Evolutionary conservation across 306 rosid species (phyloP).

Genomic region (Cicer yamashitae): DNA sequence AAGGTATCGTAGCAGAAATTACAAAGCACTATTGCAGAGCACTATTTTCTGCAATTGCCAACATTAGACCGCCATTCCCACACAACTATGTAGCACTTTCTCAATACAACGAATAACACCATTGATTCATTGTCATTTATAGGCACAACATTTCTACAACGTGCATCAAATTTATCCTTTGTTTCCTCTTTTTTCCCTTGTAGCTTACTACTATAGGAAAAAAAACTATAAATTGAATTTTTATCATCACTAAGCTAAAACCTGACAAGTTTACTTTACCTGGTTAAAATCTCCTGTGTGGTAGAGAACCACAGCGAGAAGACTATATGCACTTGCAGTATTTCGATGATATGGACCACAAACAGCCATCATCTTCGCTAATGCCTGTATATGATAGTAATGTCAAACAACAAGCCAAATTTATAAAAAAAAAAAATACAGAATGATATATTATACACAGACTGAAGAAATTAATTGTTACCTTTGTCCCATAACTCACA

Average conservation of each 20-base stretch:
- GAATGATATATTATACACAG: slow-evolving; percentile 12
- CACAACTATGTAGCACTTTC: not conserved
- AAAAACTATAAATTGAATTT: not conserved
- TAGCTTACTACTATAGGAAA: not conserved
- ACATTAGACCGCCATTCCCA: not conserved
- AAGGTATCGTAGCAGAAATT: not conserved
- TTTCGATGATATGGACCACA: slow-evolving; percentile 96
- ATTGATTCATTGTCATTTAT: slow-evolving; percentile 20
- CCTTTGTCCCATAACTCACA: slow-evolving; percentile 93
- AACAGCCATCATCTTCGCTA: slow-evolving; percentile 87
- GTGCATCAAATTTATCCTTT: not conserved
- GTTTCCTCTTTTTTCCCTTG: not conserved
- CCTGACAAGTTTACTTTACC: slow-evolving; percentile 50
- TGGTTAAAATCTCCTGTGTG: slow-evolving; percentile 98
- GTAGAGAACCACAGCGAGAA: slow-evolving; percentile 95
- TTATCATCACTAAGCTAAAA: not conserved
- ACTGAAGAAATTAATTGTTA: slow-evolving; percentile 41
- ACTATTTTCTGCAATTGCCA: not conserved
- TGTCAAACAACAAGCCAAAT: slow-evolving; percentile 27
- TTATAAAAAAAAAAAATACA: not conserved
- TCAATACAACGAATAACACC: slow-evolving; percentile 8
- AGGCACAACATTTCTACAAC: not conserved
- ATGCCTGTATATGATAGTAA: slow-evolving; percentile 63
- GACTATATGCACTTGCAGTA: slow-evolving; percentile 97
- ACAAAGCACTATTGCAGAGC: not conserved